phyloP scores from a whole-genome alignment of 75 land plant genomes.

The Sequoiadendron giganteum region DNA sequence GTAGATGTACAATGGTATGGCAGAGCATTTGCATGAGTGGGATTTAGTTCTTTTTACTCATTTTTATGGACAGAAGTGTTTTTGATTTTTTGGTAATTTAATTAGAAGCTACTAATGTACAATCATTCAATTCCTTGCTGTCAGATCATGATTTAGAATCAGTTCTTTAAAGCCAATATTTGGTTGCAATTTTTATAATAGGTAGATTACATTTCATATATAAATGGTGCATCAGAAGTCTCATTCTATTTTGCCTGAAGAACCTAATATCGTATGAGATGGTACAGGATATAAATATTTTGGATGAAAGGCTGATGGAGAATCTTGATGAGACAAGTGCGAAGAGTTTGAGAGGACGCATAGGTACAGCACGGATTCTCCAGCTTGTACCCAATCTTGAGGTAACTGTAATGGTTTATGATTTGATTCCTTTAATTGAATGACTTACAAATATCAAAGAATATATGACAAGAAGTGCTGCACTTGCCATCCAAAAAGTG shows the following conservation, averaged over 20 bases:
- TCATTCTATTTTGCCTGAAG: neutral
- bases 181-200: neutral
- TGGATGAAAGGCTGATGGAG: slow-evolving; percentile 20
- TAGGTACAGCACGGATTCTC: slow-evolving; percentile 31
- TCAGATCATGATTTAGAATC: neutral
- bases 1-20: neutral
- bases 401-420: slow-evolving; percentile 15
- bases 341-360: slow-evolving; percentile 47
- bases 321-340: slow-evolving; percentile 40
- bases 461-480: neutral
- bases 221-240: neutral
- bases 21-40: neutral
- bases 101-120: neutral
- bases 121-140: neutral
- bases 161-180: neutral
- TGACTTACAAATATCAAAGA: neutral
- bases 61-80: neutral
- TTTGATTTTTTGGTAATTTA: neutral
- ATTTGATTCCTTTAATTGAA: neutral
- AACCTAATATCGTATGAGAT: neutral
- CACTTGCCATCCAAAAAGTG: neutral
- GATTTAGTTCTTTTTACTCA: neutral
- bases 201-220: neutral
- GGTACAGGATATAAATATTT: slow-evolving; percentile 38
- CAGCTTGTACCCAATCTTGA: slow-evolving; percentile 45